Evolutionary conservation across 164 flowering plant species (phyloP).

Genomic region (Nymphaea thermarum): DNA sequence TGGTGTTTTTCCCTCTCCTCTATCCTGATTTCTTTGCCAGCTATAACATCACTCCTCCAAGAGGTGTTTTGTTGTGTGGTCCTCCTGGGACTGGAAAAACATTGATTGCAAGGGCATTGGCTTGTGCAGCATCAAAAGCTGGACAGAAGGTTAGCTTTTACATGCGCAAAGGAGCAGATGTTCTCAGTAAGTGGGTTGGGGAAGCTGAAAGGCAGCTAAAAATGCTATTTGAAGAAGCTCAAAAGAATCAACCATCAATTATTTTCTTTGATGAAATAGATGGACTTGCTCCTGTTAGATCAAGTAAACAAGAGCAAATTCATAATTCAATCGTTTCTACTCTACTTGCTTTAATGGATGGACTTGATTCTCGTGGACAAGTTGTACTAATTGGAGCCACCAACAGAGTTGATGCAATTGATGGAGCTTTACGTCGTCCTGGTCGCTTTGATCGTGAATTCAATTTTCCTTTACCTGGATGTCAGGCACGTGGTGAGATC

Average conservation of each 20-base stretch:
- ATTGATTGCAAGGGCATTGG: conserved; percentile 93
- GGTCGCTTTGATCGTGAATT: conserved; percentile 99
- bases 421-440: conserved; percentile 98
- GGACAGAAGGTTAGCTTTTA: conserved; percentile 99
- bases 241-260: conserved; percentile 94
- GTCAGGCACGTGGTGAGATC: conserved; percentile 95
- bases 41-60: conserved; percentile 94
- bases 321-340: conserved; percentile 99
- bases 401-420: conserved; percentile 97
- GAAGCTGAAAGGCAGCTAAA: conserved; percentile 98
- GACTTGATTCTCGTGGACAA: conserved; percentile 99
- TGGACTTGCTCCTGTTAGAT: conserved; percentile 99
- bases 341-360: conserved; percentile 97
- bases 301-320: conserved; percentile 99
- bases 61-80: conserved; percentile 97
- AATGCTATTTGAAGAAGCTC: conserved; percentile 97
- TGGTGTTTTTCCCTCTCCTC: conserved; percentile 95
- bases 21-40: conserved; percentile 96
- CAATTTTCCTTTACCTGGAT: conserved; percentile 93
- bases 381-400: conserved; percentile 99
- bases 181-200: conserved; percentile 99
- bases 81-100: conserved; percentile 99
- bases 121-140: conserved; percentile 99
- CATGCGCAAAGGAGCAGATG: conserved; percentile 99
- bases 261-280: conserved; percentile 99